Evolutionary conservation across 2,329 filamentous ascomycete genomes (phyloP).

Genomic region (Microthyrium microscopicum): DNA sequence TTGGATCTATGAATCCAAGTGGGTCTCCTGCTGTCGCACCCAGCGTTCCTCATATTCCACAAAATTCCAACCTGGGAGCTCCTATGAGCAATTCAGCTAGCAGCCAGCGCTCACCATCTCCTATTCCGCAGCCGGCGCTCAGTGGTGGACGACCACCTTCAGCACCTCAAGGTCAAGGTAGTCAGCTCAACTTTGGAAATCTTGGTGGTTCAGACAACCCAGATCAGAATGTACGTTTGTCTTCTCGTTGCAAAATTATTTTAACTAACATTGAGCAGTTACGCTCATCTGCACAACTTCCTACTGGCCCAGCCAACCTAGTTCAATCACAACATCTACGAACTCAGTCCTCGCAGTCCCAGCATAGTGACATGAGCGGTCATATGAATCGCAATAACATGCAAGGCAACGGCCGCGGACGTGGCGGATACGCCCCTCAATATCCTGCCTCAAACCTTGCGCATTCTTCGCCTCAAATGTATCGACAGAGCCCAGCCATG

Average conservation of each 20-base stretch:
- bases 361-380: conserved; percentile 55
- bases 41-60: conserved; percentile 53
- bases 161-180: conserved; percentile 50
- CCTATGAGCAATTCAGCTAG: conserved; percentile 47
- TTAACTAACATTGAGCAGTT: conserved; percentile 31
- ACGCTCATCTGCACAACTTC: conserved; percentile 46
- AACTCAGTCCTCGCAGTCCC: conserved; percentile 72
- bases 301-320: conserved; percentile 17
- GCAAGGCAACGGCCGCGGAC: conserved; percentile 30
- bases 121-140: conserved; percentile 75
- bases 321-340: conserved; percentile 62
- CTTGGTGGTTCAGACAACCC: conserved; percentile 48
- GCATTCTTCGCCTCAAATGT: conserved; percentile 19
- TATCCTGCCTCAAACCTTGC: conserved; percentile 37
- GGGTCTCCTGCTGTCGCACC: conserved; percentile 44
- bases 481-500: conserved; percentile 35
- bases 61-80: conserved; percentile 38
- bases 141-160: conserved; percentile 74
- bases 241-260: conserved; percentile 12
- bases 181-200: conserved; percentile 69
- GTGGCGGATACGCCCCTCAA: conserved; percentile 35
- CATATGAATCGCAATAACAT: conserved; percentile 19
- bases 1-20: conserved; percentile 57
- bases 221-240: conserved; percentile 37
- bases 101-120: conserved; percentile 76